phyloP scores from a whole-genome alignment of 2,329 filamentous ascomycete genomes.

The Cyphellophora europaea region DNA sequence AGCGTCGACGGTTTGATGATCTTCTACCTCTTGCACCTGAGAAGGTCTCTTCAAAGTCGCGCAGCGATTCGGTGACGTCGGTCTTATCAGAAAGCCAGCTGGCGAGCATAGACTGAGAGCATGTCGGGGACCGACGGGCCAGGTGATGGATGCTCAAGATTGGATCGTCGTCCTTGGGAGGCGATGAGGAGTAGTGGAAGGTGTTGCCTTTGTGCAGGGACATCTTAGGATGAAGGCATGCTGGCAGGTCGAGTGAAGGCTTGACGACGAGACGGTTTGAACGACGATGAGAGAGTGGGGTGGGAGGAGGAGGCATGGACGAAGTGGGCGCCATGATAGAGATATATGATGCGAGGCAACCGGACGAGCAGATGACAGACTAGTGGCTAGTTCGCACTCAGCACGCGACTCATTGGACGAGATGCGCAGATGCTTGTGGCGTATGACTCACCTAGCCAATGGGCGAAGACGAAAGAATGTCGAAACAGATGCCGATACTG shows the following conservation, averaged over 20 bases:
- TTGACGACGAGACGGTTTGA: constrained; percentile 16
- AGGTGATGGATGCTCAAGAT: constrained; percentile 39
- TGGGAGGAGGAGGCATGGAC: constrained; percentile 16
- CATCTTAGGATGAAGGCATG: constrained; percentile 31
- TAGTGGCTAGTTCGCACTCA: background rate
- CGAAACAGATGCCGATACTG: too few species aligned
- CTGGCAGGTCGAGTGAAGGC: constrained; percentile 17
- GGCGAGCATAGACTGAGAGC: constrained; percentile 22
- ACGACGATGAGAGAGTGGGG: constrained; percentile 20
- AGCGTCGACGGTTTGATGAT: constrained; percentile 23
- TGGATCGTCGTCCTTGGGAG: constrained; percentile 32
- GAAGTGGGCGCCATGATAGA: constrained; percentile 5
- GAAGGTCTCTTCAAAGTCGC: constrained; percentile 56
- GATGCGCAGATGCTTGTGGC: background rate
- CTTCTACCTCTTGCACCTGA: constrained; percentile 31
- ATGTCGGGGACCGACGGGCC: constrained; percentile 57
- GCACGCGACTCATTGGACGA: background rate
- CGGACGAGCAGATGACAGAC: background rate
- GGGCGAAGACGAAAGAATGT: too few species aligned
- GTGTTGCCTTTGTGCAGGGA: constrained; percentile 63
- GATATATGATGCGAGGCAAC: too few species aligned
- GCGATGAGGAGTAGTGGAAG: constrained; percentile 38
- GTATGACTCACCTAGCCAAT: background rate
- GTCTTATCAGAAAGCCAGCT: constrained; percentile 53
- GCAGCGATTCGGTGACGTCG: constrained; percentile 60